Percentiles rank a stretch among this genome's conserved stretches.
phyloP scores from a whole-genome alignment of 169 alveolate species.

The Plasmodium adleri region DNA sequence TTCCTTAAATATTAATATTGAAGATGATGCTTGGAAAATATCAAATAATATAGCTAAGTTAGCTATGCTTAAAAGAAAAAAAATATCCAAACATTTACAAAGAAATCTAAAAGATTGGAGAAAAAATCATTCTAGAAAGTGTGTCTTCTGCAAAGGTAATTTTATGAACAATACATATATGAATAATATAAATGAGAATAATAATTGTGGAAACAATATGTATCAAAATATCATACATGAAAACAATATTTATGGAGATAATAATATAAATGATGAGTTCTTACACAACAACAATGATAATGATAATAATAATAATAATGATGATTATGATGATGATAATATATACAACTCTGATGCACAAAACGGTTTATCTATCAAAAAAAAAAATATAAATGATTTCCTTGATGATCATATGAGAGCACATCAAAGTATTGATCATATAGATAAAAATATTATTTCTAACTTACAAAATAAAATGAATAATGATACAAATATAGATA shows the following conservation, averaged over 20 bases:
- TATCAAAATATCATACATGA: neutral
- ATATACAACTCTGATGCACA: too few species aligned
- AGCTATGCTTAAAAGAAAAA: constrained; percentile 79
- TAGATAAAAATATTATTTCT: too few species aligned
- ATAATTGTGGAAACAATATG: neutral
- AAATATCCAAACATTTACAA: constrained; percentile 68
- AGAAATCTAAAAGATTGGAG: constrained; percentile 79
- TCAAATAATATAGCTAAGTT: constrained; percentile 79
- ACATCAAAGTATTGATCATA: too few species aligned
- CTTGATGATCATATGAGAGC: too few species aligned
- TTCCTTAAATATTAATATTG: constrained; percentile 78
- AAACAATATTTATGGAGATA: neutral
- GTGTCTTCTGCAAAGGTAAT: constrained; percentile 79
- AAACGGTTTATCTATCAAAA: too few species aligned
- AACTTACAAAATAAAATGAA: too few species aligned
- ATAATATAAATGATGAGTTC: neutral
- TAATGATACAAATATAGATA: too few species aligned
- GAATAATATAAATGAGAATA: neutral
- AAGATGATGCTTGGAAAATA: constrained; percentile 75
- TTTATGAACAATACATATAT: neutral
- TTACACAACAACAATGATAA: too few species aligned
- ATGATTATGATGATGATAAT: too few species aligned
- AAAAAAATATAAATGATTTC: too few species aligned
- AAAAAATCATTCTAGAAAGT: constrained; percentile 76
- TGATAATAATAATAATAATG: too few species aligned